These are phyloP conservation scores for Diplocarpon mali DNA, from an alignment of 2,329 filamentous ascomycete genomes.

Conservation along the genomic window DNA sequence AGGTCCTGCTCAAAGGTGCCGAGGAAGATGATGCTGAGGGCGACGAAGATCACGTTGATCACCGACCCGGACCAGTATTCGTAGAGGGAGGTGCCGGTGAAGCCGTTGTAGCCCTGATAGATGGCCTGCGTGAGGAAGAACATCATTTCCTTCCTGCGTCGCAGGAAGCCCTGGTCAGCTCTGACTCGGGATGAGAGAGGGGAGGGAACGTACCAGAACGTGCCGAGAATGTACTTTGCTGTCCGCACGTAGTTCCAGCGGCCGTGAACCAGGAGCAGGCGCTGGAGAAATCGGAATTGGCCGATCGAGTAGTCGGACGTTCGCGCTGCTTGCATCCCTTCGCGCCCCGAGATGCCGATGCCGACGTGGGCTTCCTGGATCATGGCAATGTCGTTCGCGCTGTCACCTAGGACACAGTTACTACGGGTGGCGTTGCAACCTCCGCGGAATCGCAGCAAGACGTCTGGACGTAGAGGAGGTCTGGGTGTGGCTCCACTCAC, in stretches of 20 bases:
- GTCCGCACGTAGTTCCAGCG: conserved; percentile 83
- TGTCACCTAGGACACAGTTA: conserved; percentile 43
- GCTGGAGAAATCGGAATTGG: conserved; percentile 76
- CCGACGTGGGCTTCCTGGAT: conserved; percentile 83
- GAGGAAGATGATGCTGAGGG: conserved; percentile 72
- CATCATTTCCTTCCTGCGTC: conserved; percentile 37
- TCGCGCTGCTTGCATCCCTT: conserved; percentile 77
- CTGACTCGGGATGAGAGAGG: conserved; percentile 23
- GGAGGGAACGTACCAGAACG: conserved; percentile 74
- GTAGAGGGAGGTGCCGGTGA: conserved; percentile 81
- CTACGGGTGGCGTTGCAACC: background rate
- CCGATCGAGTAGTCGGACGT: conserved; percentile 85
- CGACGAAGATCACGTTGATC: conserved; percentile 76
- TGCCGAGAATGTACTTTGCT: conserved; percentile 76
- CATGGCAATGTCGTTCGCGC: conserved; percentile 90
- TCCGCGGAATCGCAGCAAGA: too few relatives aligned
- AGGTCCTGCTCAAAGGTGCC: conserved; percentile 88
- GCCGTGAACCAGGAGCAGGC: conserved; percentile 71
- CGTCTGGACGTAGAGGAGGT: too few relatives aligned
- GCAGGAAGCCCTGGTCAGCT: background rate
- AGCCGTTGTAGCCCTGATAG: conserved; percentile 73
- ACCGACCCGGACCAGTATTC: conserved; percentile 66
- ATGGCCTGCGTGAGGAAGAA: conserved; percentile 76
- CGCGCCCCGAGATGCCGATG: conserved; percentile 80
- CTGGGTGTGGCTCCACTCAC: background rate